These are phyloP conservation scores for Globisporangium echinulatum DNA, from an alignment of 352 stramenopile genomes.

Conservation along the genomic window DNA sequence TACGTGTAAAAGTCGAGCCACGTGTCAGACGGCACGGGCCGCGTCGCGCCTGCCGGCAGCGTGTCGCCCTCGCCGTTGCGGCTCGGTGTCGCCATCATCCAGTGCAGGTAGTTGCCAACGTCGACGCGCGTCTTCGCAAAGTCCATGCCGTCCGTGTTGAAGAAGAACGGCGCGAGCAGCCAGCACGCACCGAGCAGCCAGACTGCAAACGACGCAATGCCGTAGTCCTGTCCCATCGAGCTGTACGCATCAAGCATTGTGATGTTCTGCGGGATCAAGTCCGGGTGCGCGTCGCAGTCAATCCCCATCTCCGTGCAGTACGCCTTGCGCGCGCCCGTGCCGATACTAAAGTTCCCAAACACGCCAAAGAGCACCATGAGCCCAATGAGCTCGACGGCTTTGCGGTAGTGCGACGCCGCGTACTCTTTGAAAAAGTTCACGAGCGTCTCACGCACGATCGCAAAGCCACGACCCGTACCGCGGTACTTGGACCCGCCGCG, in stretches of 20 bases:
- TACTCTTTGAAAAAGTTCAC: constrained; percentile 87
- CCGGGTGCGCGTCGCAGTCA: constrained; percentile 39
- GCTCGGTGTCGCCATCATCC: constrained; percentile 67
- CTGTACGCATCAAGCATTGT: constrained; percentile 70
- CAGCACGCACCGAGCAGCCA: constrained; percentile 78
- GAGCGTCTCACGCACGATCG: constrained; percentile 78
- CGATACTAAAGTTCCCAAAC: constrained; percentile 77
- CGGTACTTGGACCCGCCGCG: constrained; percentile 82
- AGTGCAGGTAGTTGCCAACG: constrained; percentile 73
- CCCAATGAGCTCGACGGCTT: constrained; percentile 71
- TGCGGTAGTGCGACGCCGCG: constrained; percentile 75
- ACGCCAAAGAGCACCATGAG: constrained; percentile 80
- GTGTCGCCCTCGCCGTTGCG: constrained; percentile 38
- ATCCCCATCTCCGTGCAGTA: constrained; percentile 51
- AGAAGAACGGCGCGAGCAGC: constrained; percentile 81
- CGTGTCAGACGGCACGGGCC: constrained; percentile 32
- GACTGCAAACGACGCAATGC: constrained; percentile 83
- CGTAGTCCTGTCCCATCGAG: constrained; percentile 84
- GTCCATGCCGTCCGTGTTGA: constrained; percentile 84
- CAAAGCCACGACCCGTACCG: constrained; percentile 77
- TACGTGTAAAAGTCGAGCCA: constrained; percentile 80
- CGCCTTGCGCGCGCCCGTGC: constrained; percentile 35
- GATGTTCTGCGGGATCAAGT: constrained; percentile 61
- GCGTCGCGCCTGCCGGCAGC: constrained; percentile 29
- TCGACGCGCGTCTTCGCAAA: constrained; percentile 83